A percentile compares a stretch with the other conserved stretches of the same genome.
These are phyloP conservation scores for Rhodotorula diobovata DNA, from an alignment of 768 basidiomycete species.

Conservation along the genomic window DNA sequence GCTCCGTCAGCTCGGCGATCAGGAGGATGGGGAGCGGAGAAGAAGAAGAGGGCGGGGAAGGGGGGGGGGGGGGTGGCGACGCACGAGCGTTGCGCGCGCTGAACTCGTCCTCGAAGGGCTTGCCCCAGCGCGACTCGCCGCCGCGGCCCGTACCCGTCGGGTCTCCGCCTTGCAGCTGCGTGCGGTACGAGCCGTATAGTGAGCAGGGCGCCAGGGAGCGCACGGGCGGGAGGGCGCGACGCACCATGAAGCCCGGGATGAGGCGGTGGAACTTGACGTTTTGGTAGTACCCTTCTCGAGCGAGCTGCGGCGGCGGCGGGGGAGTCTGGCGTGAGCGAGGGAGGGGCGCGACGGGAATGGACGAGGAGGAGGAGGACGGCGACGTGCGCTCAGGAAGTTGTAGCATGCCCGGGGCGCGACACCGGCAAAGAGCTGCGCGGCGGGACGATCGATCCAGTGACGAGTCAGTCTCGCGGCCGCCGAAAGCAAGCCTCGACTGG, in stretches of 20 bases:
- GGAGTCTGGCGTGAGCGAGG: background rate
- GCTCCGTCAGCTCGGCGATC: too few species aligned
- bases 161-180: conserved; percentile 92
- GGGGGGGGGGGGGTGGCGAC: too few species aligned
- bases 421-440: conserved; percentile 78
- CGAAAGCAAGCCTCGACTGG: background rate
- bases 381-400: conserved; percentile 70
- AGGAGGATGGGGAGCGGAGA: background rate
- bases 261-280: conserved; percentile 83
- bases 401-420: conserved; percentile 98
- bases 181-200: background rate
- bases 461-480: background rate
- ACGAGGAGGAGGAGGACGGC: too few species aligned
- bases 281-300: conserved; percentile 83
- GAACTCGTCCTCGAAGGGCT: conserved; percentile 90
- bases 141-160: conserved; percentile 93
- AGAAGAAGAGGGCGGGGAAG: too few species aligned
- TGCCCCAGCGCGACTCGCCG: conserved; percentile 89
- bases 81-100: conserved; percentile 76
- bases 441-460: background rate
- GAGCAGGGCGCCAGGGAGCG: background rate
- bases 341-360: background rate
- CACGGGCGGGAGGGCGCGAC: conserved; percentile 25
- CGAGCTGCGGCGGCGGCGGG: conserved; percentile 61
- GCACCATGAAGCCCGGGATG: conserved; percentile 91